phyloP scores from a whole-genome alignment of 352 stramenopile genomes.

The Phytophthora ramorum region DNA sequence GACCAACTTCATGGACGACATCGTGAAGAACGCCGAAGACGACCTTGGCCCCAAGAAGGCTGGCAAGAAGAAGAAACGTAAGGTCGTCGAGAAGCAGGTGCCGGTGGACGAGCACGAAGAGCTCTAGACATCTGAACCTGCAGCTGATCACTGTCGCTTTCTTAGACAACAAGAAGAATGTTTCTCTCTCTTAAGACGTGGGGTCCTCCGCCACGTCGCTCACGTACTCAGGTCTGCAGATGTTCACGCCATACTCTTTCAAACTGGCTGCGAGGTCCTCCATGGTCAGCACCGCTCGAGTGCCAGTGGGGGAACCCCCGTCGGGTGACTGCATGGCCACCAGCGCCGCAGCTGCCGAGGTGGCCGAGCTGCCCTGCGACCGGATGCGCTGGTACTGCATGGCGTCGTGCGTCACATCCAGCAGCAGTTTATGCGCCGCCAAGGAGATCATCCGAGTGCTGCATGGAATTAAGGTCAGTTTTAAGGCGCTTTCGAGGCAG shows the following conservation, averaged over 20 bases:
- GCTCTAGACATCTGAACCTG: slow-evolving; percentile 20
- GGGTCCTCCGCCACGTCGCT: slow-evolving; percentile 61
- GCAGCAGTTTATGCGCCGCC: slow-evolving; percentile 80
- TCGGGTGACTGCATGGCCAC: slow-evolving; percentile 13
- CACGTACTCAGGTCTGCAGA: slow-evolving; percentile 85
- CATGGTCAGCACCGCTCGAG: slow-evolving; percentile 65
- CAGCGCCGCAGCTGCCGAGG: slow-evolving; percentile 4
- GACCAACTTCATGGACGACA: slow-evolving; percentile 66
- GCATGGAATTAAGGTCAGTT: slow-evolving; percentile 10
- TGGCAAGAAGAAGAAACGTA: slow-evolving; percentile 24
- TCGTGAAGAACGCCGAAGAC: slow-evolving; percentile 35
- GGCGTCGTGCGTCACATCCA: slow-evolving; percentile 80
- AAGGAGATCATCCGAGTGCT: slow-evolving; percentile 76
- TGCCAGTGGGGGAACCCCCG: slow-evolving; percentile 22
- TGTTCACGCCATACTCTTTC: slow-evolving; percentile 83
- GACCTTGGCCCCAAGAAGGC: slow-evolving; percentile 24
- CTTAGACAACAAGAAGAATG: slow-evolving; percentile 2
- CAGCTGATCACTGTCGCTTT: background rate
- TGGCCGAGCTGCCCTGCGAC: slow-evolving; percentile 33
- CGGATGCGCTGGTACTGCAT: slow-evolving; percentile 85
- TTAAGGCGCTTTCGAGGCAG: background rate
- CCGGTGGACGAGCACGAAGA: slow-evolving; percentile 46
- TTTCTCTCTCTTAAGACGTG: slow-evolving; percentile 11
- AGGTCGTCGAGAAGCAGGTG: slow-evolving; percentile 23
- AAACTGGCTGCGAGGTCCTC: slow-evolving; percentile 79